Evolutionary conservation across 202 grass and related monocot species (phyloP).

Genomic region (Digitaria exilis): DNA sequence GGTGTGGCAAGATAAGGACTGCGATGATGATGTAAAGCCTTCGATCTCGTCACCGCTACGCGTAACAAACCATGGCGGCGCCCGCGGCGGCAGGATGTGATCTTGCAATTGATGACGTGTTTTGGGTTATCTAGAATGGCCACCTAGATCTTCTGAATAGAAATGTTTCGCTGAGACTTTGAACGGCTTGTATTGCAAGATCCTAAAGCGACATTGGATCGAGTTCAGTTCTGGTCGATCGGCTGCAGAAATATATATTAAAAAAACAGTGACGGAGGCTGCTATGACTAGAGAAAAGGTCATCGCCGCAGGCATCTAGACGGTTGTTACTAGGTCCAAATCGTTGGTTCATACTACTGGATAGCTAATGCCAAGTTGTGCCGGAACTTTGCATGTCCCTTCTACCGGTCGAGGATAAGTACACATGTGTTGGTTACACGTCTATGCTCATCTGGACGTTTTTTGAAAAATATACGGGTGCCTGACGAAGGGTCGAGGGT

Average conservation of each 20-base stretch:
- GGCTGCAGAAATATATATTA: neutral
- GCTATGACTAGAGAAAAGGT: neutral
- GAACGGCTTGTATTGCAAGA: neutral
- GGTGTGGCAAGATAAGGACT: neutral
- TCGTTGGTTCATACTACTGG: neutral
- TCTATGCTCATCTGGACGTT: neutral
- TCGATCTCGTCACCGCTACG: constrained; percentile 8
- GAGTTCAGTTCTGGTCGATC: neutral
- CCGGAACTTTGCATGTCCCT: neutral
- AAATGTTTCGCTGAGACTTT: neutral
- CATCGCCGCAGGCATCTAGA: neutral
- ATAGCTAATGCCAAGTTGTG: neutral
- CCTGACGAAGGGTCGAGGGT: neutral
- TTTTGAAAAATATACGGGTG: neutral
- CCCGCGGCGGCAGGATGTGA: neutral
- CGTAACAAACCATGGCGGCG: neutral
- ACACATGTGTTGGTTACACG: neutral
- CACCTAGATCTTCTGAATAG: neutral
- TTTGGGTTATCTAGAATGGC: constrained; percentile 18
- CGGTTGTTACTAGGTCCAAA: neutral
- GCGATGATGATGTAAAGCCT: neutral
- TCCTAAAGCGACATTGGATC: neutral
- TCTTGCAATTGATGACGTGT: neutral
- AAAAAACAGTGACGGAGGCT: neutral
- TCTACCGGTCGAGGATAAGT: neutral